These are phyloP conservation scores for Microthyrium microscopicum DNA, from an alignment of 2,329 filamentous ascomycete genomes.

Conservation along the genomic window DNA sequence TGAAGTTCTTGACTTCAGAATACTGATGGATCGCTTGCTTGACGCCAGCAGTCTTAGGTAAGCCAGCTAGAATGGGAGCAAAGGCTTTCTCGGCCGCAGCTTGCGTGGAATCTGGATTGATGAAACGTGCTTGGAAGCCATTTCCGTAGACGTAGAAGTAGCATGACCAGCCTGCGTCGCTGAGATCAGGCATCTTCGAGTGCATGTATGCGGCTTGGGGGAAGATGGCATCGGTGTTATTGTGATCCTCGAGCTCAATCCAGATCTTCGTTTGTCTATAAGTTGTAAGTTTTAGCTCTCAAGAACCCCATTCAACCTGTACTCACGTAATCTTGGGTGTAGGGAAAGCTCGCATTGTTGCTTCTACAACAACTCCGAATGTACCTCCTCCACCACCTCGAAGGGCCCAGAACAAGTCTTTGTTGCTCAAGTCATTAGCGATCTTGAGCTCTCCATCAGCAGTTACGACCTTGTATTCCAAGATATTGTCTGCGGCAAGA, in stretches of 20 bases:
- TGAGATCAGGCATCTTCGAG: conserved; percentile 3
- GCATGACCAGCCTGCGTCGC: conserved; percentile 1
- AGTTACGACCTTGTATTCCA: conserved; percentile 17
- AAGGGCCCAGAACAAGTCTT: conserved; percentile 8
- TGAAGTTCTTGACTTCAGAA: conserved; percentile 6
- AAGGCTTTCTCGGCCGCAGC: neutral
- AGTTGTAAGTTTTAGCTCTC: conserved; percentile 9
- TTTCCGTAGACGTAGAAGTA: conserved; percentile 4
- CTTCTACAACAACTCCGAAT: conserved; percentile 16
- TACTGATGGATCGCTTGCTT: neutral
- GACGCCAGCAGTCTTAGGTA: neutral
- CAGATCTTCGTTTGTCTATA: neutral
- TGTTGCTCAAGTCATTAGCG: conserved; percentile 2
- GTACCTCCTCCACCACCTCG: conserved; percentile 10
- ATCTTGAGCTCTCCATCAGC: conserved; percentile 5
- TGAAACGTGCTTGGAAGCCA: neutral
- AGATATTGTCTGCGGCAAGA: conserved; percentile 19
- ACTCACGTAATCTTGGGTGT: conserved; percentile 2
- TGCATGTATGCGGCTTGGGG: conserved; percentile 2
- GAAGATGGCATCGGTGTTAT: conserved; percentile 1
- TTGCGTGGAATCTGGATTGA: conserved; percentile 1
- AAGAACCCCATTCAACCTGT: neutral
- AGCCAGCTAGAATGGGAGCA: conserved; percentile 5
- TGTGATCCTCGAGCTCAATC: neutral
- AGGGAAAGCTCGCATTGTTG: conserved; percentile 16